Evolutionary conservation across 768 basidiomycete species (phyloP), one percentile per base, ranked within the genome.

Genomic region (Amanita fuliginea): DNA sequence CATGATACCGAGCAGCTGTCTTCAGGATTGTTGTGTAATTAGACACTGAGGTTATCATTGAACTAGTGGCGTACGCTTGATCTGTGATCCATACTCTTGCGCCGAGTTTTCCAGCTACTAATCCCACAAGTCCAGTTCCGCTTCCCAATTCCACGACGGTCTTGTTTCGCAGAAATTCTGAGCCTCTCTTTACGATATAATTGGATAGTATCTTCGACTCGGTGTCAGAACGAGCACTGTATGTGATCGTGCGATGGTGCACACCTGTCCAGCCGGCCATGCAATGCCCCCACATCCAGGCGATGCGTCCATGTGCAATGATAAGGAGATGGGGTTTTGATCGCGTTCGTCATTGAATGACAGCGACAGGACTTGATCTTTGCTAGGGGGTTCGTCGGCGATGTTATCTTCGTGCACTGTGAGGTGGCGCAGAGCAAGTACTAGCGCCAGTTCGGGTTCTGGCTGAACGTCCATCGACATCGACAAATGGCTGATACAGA

Each of bases 211-310:
- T 81, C 91, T 95, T 56, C 28, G 48, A 24, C 1, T 26, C 1
- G 46, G 36, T 26, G 46, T 47, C 34, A 47, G 36, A 21, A 16
- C 51, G 3, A 48, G 1, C 43, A 13, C 33, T 34, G 43, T 34
- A 28, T 35, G 33, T 51, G 42, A 54, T 35, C 32, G 50, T 36
- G 35, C 3, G 11, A n/a, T 28, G 2, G n/a, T 30, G 11, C 13
- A 62, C 56, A 91, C 91, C 76, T 90, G 80, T 56, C 91, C 93
- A 6, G 92, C 88, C 3, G 89, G 89, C 93, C 93, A 95, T 2
- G 87, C 81, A 34, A 93, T 77, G 4, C 93, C 93, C 11, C 93
- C 93, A 62, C 93, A 96, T 1, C 93, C 93, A 14, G 88, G 87
- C 37, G 81, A 71, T 6, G 90, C 80, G 61, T 94, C 89, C 3